Conservation (phyloP, 306 rosid species). For the cucumber (Cucumis sativus) region Cucumber_9930_V3 NC_026659.2:1062501-1063000, state of each 20-base stretch:
- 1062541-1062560: not conserved
- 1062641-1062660: not conserved
- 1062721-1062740: conserved; percentile 77
- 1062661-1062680: not conserved
- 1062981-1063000: conserved; percentile 92
- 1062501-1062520: not conserved
- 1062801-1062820: conserved; percentile 19
- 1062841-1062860: not conserved
- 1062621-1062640: not conserved
- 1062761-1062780: conserved; percentile 97
- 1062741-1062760: conserved; percentile 79
- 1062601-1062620: not conserved
- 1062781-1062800: conserved; percentile 25
- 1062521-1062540: not conserved
- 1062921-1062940: not conserved
- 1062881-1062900: not conserved
- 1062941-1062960: not conserved
- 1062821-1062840: conserved; percentile 3
- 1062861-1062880: not conserved
- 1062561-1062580: not conserved
- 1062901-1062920: not conserved
- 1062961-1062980: conserved; percentile 20
- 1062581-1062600: not conserved
- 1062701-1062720: conserved; percentile 85
- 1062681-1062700: conserved; percentile 56